phyloP scores from a whole-genome alignment of 202 grass and related monocot genomes.

The Saccharum hybrid region DNA sequence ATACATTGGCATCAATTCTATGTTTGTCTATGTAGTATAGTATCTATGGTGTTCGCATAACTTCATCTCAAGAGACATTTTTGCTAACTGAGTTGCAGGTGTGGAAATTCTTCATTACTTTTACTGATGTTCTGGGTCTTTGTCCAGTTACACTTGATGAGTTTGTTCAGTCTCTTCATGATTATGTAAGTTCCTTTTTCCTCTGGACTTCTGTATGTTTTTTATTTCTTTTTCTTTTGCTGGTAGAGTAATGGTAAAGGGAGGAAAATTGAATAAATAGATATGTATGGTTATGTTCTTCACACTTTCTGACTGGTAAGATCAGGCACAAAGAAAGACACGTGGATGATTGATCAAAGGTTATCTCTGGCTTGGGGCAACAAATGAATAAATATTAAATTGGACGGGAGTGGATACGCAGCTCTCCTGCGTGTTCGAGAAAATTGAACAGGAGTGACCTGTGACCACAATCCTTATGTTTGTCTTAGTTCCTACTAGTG shows the following conservation, averaged over 20 bases:
- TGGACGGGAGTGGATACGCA: constrained; percentile 2
- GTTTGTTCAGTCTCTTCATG: constrained; percentile 97
- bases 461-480: constrained; percentile 6
- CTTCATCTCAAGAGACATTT: constrained; percentile 5
- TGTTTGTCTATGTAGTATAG: constrained; percentile 11
- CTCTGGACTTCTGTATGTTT: neutral
- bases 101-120: constrained; percentile 97
- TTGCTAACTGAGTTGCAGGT: constrained; percentile 63
- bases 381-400: constrained; percentile 22
- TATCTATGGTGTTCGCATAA: constrained; percentile 7
- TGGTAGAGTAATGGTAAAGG: constrained; percentile 11
- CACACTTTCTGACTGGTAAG: constrained; percentile 6
- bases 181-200: constrained; percentile 80
- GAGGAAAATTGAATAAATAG: constrained; percentile 4
- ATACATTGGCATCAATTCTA: neutral
- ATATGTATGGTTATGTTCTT: neutral
- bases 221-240: neutral
- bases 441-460: constrained; percentile 13
- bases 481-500: constrained; percentile 27
- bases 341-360: constrained; percentile 8
- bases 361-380: constrained; percentile 7
- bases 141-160: constrained; percentile 92
- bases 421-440: constrained; percentile 14
- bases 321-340: constrained; percentile 3
- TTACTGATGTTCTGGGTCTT: constrained; percentile 86